Evolutionary conservation across 1,284 basidiomycete species (phyloP), one percentile per base, ranked within the genome.

Genomic region (Xerocomus minutiporus): DNA sequence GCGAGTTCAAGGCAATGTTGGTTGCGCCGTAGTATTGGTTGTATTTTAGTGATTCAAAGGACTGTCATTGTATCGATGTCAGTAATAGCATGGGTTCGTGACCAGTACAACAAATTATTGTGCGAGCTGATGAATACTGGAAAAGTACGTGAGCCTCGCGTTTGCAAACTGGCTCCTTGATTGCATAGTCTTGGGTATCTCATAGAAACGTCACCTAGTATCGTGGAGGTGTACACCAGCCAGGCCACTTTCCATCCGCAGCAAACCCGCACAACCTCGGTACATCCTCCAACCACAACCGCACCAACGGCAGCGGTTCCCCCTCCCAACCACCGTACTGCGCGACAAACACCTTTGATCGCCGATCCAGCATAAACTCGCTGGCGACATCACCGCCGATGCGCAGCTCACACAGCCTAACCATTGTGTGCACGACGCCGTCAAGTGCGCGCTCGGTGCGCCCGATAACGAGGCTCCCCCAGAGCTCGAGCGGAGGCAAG

Each of bases 1-100:
- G 62, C 5, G 64, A 63, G 38, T 87, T 86, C 79, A 66, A 70
- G 47, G 82, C 82, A 60, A 73, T 77, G 55, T 71, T 74, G 38
- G 52, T 85, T 8, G 82, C 83, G 12, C 84, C 86, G 5, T 88
- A 36, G 35, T 5, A 6, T 26, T 26, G 20, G 20, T 20, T 20
- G 20, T 20, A 20, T 20, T 20, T 20, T 20, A 20, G 20, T 20
- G 20, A 20, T 20, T 20, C 20, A 20, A 20, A 20, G 20, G 20
- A 20, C 20, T 20, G 20, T 20, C 20, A 20, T 20, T 20, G 20
- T 20, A 20, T 20, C 20, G 20, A 2, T 20, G 20, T 20, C 20
- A 20, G 20, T 20, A 20, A 20, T 20, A 20, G 20, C 20, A 20
- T 20, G 20, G 20, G 20, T 20, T 20, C 20, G 20, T 20, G 20